phyloP scores from a whole-genome alignment of 768 basidiomycete genomes.

The Hortiboletus campestris region DNA sequence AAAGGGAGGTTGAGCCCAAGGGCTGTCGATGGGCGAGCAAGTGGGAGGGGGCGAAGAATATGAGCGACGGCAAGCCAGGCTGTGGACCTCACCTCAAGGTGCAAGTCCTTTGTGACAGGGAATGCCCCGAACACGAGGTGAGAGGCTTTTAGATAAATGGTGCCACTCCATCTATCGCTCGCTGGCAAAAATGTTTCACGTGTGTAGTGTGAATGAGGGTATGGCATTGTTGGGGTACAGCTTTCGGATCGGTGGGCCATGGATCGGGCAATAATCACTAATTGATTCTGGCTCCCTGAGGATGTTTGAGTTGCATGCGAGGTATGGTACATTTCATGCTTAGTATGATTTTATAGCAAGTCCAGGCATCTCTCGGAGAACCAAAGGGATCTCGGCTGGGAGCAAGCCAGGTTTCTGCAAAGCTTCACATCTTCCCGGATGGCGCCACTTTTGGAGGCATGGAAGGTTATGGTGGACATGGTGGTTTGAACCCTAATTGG shows the following conservation, averaged over 20 bases:
- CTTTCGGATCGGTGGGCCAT: conserved; percentile 8
- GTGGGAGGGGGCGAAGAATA: background rate
- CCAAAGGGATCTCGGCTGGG: background rate
- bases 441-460: conserved; percentile 2
- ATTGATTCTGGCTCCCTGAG: background rate
- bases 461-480: conserved; percentile 8
- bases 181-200: conserved; percentile 23
- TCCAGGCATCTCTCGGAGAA: conserved; percentile 4
- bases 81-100: conserved; percentile 7
- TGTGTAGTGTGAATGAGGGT: conserved; percentile 12
- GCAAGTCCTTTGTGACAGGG: conserved; percentile 10
- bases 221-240: background rate
- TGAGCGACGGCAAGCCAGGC: background rate
- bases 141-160: conserved; percentile 27
- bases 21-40: background rate
- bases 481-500: conserved; percentile 10
- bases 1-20: background rate
- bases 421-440: background rate
- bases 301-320: background rate
- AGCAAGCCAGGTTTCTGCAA: conserved; percentile 9
- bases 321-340: background rate
- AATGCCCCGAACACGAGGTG: conserved; percentile 29
- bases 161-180: conserved; percentile 16
- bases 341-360: conserved; percentile 4
- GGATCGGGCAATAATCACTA: conserved; percentile 4